phyloP scores from a whole-genome alignment of 108 stramenopile species.

The Cyclotella atomus region DNA sequence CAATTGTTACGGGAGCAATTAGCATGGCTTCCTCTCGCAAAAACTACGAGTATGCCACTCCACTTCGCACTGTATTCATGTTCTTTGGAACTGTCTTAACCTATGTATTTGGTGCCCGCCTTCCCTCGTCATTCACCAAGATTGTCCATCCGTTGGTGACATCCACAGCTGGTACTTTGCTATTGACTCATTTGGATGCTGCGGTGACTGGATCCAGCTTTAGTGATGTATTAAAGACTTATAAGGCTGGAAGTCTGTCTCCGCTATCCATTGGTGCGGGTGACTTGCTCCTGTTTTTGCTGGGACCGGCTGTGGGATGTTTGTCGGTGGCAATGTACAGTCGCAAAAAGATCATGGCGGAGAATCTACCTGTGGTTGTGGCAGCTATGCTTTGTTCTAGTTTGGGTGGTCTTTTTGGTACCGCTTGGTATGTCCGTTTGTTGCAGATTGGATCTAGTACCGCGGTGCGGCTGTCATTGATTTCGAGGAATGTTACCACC shows the following conservation, averaged over 20 bases:
- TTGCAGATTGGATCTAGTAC: conserved; percentile 41
- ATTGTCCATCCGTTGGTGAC: conserved; percentile 60
- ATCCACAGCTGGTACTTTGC: conserved; percentile 41
- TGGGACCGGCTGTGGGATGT: conserved; percentile 58
- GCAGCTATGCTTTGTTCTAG: conserved; percentile 42
- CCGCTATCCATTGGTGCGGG: conserved; percentile 51
- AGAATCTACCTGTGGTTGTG: conserved; percentile 47
- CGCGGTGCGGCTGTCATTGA: conserved; percentile 39
- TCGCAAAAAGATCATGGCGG: conserved; percentile 49
- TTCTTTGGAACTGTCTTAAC: conserved; percentile 41
- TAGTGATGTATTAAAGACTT: conserved; percentile 39
- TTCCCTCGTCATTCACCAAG: conserved; percentile 48
- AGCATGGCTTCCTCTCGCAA: conserved; percentile 42
- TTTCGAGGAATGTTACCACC: conserved; percentile 57
- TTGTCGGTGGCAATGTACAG: conserved; percentile 59
- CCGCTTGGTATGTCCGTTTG: conserved; percentile 50
- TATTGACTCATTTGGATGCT: conserved; percentile 38
- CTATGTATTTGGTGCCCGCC: conserved; percentile 54
- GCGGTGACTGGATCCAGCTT: conserved; percentile 52
- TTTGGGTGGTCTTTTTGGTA: conserved; percentile 55
- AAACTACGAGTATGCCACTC: conserved; percentile 29
- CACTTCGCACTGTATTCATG: conserved; percentile 51
- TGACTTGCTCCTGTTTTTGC: conserved; percentile 69
- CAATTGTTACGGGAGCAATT: conserved; percentile 49
- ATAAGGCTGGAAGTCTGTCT: conserved; percentile 45